Evolutionary conservation across 805 yeast genomes (phyloP), one percentile per base, ranked within the genome.

Genomic region (Grigorovia humatica): DNA sequence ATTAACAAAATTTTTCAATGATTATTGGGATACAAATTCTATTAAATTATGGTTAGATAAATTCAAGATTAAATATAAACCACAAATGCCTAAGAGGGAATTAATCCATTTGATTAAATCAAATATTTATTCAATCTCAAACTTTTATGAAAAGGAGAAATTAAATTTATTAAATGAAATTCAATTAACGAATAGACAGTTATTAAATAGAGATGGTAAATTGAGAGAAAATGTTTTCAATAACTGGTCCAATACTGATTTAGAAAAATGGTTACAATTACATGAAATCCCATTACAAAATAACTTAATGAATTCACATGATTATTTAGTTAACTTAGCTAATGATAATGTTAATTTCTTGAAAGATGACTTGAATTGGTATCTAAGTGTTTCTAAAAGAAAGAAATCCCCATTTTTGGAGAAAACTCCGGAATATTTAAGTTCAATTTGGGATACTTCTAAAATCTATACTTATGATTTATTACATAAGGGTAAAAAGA

Each of bases 221-320:
- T 58, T 75, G 53, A 74, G 71, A 56, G 74, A 72, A 41, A 71
- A 71, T 42, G 66, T 75, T 19, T 74, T 79, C 61, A 70, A 77
- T 52, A 65, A 71, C 17, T 80, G 84, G 84, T 65, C 79, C 3
- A 70, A 75, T 27, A 69, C 74, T 4, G 85, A 82, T 58, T 64
- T 82, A 53, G 68, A 72, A 57, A 75, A 74, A 53, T 82, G 85
- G 79, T 64, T 83, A 38, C 64, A 70, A 51, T 61, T 68, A 43
- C 79, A 77, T 58, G 76, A 75, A 30, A 62, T 73, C 43, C 63
- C 66, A 13, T 59, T 72, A 44, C 68, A 68, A 43, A 69, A 71
- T 40, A 60, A 66, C n/a, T 47, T 62, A 12, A 68, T 65, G 19
- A 46, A 57, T 9, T 67, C 68, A 46, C 72, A 66, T 52, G 71